Base-by-base conservation (phyloP, 2,329 filamentous ascomycete species). In the Chaetomium globosum region DNA sequence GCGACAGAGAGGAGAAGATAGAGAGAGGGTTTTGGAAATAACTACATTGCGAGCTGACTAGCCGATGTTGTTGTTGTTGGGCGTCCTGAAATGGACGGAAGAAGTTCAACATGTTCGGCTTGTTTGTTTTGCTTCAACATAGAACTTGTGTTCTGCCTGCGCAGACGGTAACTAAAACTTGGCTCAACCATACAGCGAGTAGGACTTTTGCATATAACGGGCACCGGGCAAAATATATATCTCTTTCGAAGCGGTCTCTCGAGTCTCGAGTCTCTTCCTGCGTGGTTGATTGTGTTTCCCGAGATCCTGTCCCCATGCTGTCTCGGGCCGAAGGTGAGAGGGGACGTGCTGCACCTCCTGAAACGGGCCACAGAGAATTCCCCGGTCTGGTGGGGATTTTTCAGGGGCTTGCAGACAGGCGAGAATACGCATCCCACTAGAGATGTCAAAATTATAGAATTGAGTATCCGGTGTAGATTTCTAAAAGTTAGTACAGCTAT, bases 101-200 rank as follows among this genome's bases (percentile, higher is more conserved):
- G 36, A 65, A 61, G 52, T 69, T 69, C 66, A 69, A 69, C 66
- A 69, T 65, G 53, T 60, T 48, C 43, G 61, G n/a, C 30, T 53
- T 33, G 23, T 48, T 10, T 54, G 6, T 36, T 56, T 36, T 56
- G 39, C 36, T 65, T 65, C 61, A 59, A 61, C 64, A 66, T 49
- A 12, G 21, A 52, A 26, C 21, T 28, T 28, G 2, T 26, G 12
- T 49, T 21, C 23, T 28, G 53, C 58, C 53, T 30, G 19, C 23
- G 23, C 48, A 26, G 19, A 9, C 48, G 31, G 48, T 30, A 36
- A 36, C 33, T 36, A n/a, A 28, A 13, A 36, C 12, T 9, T 48
- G 46, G 39, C 16, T 19, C 39, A 43, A 19, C 39, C 16, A 43
- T 43, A 16, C 16, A 16, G 13, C 39, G 19, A 16, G 13, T 13